A percentile compares a stretch with the other conserved stretches of the same genome.
Conservation (phyloP, 306 rosid genomes). For the Cucurbita ficifolia region DNA sequence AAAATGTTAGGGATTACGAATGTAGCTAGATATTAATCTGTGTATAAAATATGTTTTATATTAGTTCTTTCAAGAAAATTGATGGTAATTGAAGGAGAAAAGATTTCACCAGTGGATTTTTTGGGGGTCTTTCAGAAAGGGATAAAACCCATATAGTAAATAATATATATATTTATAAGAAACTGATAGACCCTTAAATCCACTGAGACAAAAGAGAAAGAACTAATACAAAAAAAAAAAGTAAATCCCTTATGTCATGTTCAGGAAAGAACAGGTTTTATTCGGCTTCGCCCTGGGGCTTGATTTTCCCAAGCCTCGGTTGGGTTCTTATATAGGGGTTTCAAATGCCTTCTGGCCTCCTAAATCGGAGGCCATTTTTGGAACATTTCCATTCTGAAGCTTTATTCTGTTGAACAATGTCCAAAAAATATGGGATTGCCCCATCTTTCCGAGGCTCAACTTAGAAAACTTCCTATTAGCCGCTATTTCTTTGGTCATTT, state of each 20-base stretch:
- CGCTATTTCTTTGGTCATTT: no score
- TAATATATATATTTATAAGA: not conserved
- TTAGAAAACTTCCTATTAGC: no score
- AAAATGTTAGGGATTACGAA: not conserved
- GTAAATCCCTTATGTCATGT: constrained; percentile 1
- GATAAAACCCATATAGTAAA: not conserved
- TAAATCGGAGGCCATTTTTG: no score
- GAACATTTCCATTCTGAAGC: no score
- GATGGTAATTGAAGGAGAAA: not conserved
- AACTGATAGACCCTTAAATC: not conserved
- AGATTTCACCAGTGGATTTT: not conserved
- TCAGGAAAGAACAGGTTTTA: not conserved
- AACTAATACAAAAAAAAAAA: not conserved
- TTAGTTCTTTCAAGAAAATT: not conserved
- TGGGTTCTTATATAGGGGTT: no score
- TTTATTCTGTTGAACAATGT: no score
- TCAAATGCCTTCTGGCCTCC: no score
- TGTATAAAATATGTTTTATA: not conserved
- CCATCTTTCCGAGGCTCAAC: no score
- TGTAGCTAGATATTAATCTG: not conserved
- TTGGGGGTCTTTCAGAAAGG: not conserved
- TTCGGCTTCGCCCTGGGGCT: no score
- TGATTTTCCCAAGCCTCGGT: no score
- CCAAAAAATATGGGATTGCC: no score
- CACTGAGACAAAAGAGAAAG: constrained; percentile 6